Conservation (phyloP, 164 flowering plant species). For the Litsea cubeba region DNA sequence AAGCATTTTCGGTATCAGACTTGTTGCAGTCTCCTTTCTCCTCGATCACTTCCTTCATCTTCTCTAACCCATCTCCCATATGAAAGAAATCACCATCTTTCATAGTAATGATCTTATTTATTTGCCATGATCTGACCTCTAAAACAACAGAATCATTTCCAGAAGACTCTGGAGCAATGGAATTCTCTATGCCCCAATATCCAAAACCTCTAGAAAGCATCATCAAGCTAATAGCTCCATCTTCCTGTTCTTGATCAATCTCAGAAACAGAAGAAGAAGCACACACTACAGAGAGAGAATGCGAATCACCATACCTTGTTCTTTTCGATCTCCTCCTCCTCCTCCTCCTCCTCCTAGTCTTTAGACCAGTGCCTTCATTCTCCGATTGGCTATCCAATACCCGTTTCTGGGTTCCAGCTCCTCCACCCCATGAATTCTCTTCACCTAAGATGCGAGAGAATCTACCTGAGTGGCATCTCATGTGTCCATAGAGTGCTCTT, state of each 20-base stretch:
- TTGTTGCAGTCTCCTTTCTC: not conserved
- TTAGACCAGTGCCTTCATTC: slow-evolving; percentile 42
- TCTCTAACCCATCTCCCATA: slow-evolving; percentile 9
- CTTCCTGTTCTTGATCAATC: slow-evolving; percentile 70
- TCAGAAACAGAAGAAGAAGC: slow-evolving; percentile 49
- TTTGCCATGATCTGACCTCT: slow-evolving; percentile 45
- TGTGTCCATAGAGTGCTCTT: slow-evolving; percentile 81
- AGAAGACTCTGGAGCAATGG: slow-evolving; percentile 50
- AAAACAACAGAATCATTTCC: slow-evolving; percentile 59
- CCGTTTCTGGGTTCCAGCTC: slow-evolving; percentile 16
- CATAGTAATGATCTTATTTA: slow-evolving; percentile 11
- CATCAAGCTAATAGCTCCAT: slow-evolving; percentile 74
- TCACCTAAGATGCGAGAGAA: slow-evolving; percentile 15
- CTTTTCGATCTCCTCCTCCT: slow-evolving; percentile 43
- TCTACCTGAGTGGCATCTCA: slow-evolving; percentile 66
- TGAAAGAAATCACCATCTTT: slow-evolving; percentile 7
- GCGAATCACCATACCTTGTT: slow-evolving; percentile 22
- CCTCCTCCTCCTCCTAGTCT: slow-evolving; percentile 18
- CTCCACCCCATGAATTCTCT: slow-evolving; percentile 28
- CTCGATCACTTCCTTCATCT: slow-evolving; percentile 22
- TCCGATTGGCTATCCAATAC: slow-evolving; percentile 51
- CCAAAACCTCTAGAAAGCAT: slow-evolving; percentile 74
- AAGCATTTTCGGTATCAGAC: slow-evolving; percentile 24
- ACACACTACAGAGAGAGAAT: slow-evolving; percentile 32
- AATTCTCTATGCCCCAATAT: slow-evolving; percentile 32